Conservation (phyloP, 805 yeast genomes). For the Pichia kluyveri region DNA sequence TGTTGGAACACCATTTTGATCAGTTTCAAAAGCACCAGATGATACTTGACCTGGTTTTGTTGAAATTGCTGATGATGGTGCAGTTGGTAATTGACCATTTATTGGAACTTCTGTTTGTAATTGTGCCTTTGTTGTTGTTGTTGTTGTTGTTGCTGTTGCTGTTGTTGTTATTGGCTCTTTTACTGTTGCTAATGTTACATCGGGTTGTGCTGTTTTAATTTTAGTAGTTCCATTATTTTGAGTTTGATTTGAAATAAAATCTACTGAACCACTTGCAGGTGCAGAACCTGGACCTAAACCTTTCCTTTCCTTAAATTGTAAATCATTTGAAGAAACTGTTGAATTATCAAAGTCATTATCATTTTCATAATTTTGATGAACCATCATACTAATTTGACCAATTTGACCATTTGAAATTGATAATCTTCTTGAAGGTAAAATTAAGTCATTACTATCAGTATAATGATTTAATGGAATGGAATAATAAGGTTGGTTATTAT, state of each 20-base stretch:
- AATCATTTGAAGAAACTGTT: constrained; percentile 10
- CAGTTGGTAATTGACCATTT: background rate
- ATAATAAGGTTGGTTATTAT: background rate
- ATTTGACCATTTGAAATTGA: constrained; percentile 83
- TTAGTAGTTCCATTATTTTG: too few species aligned
- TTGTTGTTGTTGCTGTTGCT: too few species aligned
- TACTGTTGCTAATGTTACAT: too few species aligned
- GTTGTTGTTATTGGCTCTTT: too few species aligned
- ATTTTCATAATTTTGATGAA: constrained; percentile 11
- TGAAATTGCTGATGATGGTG: too few species aligned
- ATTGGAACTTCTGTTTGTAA: too few species aligned
- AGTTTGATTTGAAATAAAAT: background rate
- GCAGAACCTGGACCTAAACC: background rate
- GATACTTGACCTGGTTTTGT: background rate
- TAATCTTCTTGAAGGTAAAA: constrained; percentile 46
- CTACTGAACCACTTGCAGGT: background rate
- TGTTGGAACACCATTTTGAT: constrained; percentile 33
- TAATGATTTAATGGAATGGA: background rate
- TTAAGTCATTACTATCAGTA: constrained; percentile 1
- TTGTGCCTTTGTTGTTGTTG: too few species aligned
- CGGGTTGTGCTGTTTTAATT: too few species aligned
- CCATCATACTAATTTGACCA: constrained; percentile 47
- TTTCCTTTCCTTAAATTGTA: too few species aligned
- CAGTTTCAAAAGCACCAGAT: constrained; percentile 10
- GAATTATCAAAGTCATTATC: background rate